A percentile compares a stretch with the other conserved stretches of the same genome.
Conservation (phyloP, 148 eudicot species). For the Heliamphora exappendiculata region DNA sequence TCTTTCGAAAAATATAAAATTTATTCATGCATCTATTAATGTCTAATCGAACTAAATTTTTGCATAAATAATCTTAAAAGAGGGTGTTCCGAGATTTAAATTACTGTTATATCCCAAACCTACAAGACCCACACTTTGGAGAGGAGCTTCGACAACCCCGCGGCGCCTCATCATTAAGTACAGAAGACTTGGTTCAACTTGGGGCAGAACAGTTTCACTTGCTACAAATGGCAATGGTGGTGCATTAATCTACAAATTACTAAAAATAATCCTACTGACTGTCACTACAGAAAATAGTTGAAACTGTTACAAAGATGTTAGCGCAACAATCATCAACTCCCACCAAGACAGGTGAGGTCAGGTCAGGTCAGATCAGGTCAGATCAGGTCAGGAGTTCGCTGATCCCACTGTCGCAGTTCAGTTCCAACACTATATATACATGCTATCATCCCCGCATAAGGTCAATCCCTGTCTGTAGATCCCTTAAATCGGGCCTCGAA, state of each 20-base stretch:
- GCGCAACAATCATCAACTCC: conserved; percentile 20
- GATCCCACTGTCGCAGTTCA: conserved; percentile 12
- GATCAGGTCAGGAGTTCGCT: conserved; percentile 3
- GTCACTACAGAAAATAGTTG: no score
- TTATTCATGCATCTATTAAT: no score
- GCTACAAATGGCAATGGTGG: conserved; percentile 2
- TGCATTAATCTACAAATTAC: neutral
- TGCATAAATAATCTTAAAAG: no score
- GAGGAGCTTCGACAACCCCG: no score
- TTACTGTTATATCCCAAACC: no score
- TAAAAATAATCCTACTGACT: no score
- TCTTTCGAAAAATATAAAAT: no score
- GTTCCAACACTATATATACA: conserved; percentile 23
- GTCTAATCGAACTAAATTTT: no score
- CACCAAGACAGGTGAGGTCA: neutral
- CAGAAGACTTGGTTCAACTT: neutral
- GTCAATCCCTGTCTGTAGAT: conserved; percentile 37
- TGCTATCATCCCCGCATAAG: conserved; percentile 38
- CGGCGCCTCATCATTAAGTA: no score
- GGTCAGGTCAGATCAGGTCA: conserved; percentile 1
- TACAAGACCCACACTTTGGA: no score
- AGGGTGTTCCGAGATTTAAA: no score
- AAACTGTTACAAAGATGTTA: conserved; percentile 19
- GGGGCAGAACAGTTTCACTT: neutral
- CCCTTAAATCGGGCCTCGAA: conserved; percentile 27